Conservation (phyloP, 352 stramenopile species). For the Pythium guiyangense region DNA sequence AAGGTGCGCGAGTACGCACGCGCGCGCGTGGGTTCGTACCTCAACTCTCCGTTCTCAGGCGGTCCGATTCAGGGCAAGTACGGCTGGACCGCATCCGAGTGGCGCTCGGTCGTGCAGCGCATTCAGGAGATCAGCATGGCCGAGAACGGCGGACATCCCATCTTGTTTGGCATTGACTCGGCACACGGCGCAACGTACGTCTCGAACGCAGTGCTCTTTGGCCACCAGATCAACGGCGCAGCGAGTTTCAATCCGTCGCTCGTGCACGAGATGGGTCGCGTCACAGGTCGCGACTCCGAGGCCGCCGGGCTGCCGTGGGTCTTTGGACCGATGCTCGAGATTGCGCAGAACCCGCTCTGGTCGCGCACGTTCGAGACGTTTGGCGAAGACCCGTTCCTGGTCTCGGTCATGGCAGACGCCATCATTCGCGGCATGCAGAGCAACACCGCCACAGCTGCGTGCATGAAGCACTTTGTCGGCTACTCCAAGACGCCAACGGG, state of each 20-base stretch:
- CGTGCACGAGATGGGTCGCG: slow-evolving; percentile 56
- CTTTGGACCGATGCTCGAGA: slow-evolving; percentile 85
- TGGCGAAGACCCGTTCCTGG: slow-evolving; percentile 87
- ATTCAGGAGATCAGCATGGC: slow-evolving; percentile 77
- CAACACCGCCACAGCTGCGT: slow-evolving; percentile 58
- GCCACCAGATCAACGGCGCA: slow-evolving; percentile 86
- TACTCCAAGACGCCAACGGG: slow-evolving; percentile 83
- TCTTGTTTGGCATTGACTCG: slow-evolving; percentile 88
- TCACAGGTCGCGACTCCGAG: slow-evolving; percentile 81
- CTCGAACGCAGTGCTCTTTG: slow-evolving; percentile 70
- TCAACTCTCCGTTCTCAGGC: slow-evolving; percentile 67
- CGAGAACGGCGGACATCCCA: slow-evolving; percentile 49
- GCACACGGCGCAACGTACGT: slow-evolving; percentile 90
- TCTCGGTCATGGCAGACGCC: slow-evolving; percentile 69
- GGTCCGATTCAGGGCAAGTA: slow-evolving; percentile 18
- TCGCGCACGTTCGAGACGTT: slow-evolving; percentile 92
- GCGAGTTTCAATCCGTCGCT: slow-evolving; percentile 86
- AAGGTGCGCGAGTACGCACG: slow-evolving; percentile 52
- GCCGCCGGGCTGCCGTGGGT: slow-evolving; percentile 88
- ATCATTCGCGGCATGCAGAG: slow-evolving; percentile 84
- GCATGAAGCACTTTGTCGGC: slow-evolving; percentile 89
- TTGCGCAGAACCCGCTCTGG: slow-evolving; percentile 88
- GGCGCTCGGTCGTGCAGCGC: slow-evolving; percentile 56
- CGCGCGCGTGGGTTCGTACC: slow-evolving; percentile 87
- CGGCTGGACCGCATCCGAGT: slow-evolving; percentile 59